These are phyloP conservation scores for Ganoderma resinaceum DNA, from an alignment of 1,284 basidiomycete species.

Conservation along the genomic window DNA sequence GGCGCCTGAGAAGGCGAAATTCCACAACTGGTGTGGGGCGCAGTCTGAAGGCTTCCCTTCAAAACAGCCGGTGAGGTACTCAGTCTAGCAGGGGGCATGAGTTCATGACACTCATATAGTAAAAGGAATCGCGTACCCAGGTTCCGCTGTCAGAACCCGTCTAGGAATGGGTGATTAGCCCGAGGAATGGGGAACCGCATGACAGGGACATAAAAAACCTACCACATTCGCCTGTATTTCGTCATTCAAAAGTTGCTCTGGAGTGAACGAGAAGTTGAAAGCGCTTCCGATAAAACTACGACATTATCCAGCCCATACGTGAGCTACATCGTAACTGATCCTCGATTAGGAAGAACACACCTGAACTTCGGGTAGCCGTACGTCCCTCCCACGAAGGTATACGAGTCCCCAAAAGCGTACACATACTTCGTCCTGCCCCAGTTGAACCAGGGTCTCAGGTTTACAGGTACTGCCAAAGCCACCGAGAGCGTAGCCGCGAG, in stretches of 20 bases:
- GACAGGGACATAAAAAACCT: conserved; percentile 14
- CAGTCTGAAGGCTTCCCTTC: conserved; percentile 52
- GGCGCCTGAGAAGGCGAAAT: conserved; percentile 64
- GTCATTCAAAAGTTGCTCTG: conserved; percentile 49
- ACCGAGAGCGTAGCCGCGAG: not conserved
- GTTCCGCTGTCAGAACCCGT: conserved; percentile 62
- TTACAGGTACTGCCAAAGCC: not conserved
- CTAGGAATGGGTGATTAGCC: conserved; percentile 34
- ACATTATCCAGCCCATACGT: not conserved
- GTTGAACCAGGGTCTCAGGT: conserved; percentile 36
- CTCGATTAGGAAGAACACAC: conserved; percentile 33
- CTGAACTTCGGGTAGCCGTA: conserved; percentile 55
- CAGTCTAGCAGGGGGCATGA: conserved; percentile 43
- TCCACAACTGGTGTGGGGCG: conserved; percentile 56
- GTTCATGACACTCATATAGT: not conserved
- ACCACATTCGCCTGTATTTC: conserved; percentile 56
- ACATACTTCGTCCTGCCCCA: conserved; percentile 51
- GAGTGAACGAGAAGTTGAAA: conserved; percentile 50
- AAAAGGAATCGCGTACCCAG: conserved; percentile 45
- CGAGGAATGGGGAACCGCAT: not conserved
- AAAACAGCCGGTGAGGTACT: conserved; percentile 60
- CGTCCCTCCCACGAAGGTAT: conserved; percentile 61
- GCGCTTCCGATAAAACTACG: conserved; percentile 59
- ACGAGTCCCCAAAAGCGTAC: conserved; percentile 62
- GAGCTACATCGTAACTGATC: not conserved